A percentile compares a stretch with the other conserved stretches of the same genome.
phyloP scores from a whole-genome alignment of 1,139 yeast species.

The Diutina neorugosa region DNA sequence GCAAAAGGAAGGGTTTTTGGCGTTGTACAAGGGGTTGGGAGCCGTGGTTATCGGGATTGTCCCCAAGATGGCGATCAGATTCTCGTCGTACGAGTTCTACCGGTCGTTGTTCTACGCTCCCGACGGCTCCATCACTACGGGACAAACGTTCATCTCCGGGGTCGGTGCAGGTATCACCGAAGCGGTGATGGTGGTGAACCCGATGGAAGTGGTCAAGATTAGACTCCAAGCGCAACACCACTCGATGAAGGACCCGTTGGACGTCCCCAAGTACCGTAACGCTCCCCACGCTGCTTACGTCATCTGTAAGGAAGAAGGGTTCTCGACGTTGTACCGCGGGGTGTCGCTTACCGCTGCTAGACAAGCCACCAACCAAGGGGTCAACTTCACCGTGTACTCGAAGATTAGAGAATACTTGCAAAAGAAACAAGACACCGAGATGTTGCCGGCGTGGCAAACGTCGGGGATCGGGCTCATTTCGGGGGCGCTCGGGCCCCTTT shows the following conservation, averaged over 20 bases:
- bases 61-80: slow-evolving; percentile 96
- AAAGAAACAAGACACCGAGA: slow-evolving; percentile 49
- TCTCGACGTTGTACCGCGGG: slow-evolving; percentile 83
- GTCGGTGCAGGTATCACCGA: slow-evolving; percentile 97
- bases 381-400: slow-evolving; percentile 91
- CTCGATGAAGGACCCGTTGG: slow-evolving; percentile 73
- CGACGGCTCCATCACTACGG: slow-evolving; percentile 61
- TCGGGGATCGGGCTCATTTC: slow-evolving; percentile 82
- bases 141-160: slow-evolving; percentile 77
- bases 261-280: slow-evolving; percentile 76
- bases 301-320: slow-evolving; percentile 84
- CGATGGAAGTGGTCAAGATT: slow-evolving; percentile 92
- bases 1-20: slow-evolving; percentile 69
- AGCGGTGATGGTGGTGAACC: slow-evolving; percentile 89
- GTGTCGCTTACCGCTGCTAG: slow-evolving; percentile 93
- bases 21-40: slow-evolving; percentile 90
- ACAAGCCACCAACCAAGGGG: slow-evolving; percentile 98
- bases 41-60: slow-evolving; percentile 96
- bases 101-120: slow-evolving; percentile 54
- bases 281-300: slow-evolving; percentile 87
- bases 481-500: slow-evolving; percentile 96
- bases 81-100: slow-evolving; percentile 86
- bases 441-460: slow-evolving; percentile 89
- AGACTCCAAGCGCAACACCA: slow-evolving; percentile 94
- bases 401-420: slow-evolving; percentile 65